Conservation (phyloP, 306 rosid genomes). For the Begonia fuchsioides region DNA sequence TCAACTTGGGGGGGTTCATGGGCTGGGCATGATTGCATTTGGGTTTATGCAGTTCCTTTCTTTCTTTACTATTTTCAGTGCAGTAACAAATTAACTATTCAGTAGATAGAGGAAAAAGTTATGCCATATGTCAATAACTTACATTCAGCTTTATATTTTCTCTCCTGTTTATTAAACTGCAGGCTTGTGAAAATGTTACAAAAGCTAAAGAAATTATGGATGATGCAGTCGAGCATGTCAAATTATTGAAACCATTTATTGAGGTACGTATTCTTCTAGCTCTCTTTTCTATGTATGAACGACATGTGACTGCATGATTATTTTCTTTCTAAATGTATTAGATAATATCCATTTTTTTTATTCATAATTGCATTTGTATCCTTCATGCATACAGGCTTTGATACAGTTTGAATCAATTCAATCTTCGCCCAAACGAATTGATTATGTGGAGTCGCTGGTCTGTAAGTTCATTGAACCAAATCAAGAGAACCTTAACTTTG, state of each 20-base stretch:
- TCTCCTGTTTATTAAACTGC: constrained; percentile 2
- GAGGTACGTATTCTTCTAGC: constrained; percentile 36
- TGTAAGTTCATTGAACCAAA: constrained; percentile 59
- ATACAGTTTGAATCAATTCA: constrained; percentile 85
- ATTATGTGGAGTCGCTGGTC: constrained; percentile 59
- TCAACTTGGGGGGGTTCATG: not conserved
- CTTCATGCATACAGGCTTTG: constrained; percentile 45
- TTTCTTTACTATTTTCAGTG: constrained; percentile 1
- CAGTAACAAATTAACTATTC: too few relatives aligned
- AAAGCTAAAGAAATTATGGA: constrained; percentile 67
- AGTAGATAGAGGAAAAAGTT: too few relatives aligned
- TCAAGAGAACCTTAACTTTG: constrained; percentile 34
- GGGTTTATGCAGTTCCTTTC: not conserved
- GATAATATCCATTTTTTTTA: not conserved
- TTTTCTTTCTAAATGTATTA: not conserved
- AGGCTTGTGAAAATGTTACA: constrained; percentile 73
- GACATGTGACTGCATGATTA: constrained; percentile 3
- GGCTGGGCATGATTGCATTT: constrained; percentile 1
- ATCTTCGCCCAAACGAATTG: constrained; percentile 54
- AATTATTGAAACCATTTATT: constrained; percentile 54
- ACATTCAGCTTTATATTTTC: too few relatives aligned
- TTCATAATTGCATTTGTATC: constrained; percentile 8
- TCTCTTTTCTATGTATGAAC: not conserved
- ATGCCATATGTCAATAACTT: too few relatives aligned
- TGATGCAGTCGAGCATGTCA: constrained; percentile 68